A percentile compares a stretch with the other conserved stretches of the same genome.
Conservation (phyloP, 371 early-diverging fungal species). For the Rhizomucor miehei region DNA sequence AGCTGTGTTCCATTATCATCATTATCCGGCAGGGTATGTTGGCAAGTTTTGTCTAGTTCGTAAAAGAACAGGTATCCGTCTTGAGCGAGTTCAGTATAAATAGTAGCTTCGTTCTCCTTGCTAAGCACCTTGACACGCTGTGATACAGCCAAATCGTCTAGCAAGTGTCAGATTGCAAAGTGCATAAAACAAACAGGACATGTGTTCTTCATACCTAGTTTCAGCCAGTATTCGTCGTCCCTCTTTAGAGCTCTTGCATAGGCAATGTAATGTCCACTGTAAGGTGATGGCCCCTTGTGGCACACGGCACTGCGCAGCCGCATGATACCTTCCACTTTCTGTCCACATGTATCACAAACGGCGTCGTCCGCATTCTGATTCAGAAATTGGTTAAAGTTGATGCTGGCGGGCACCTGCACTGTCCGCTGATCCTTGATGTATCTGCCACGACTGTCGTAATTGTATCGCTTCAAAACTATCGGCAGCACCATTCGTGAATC, state of each 20-base stretch:
- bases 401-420: conserved; percentile 42
- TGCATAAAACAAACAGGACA: background rate
- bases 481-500: conserved; percentile 51
- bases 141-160: conserved; percentile 36
- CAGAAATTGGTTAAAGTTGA: conserved; percentile 51
- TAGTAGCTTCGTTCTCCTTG: conserved; percentile 12
- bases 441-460: conserved; percentile 26
- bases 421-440: conserved; percentile 37
- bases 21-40: conserved; percentile 5
- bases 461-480: conserved; percentile 56
- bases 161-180: conserved; percentile 1
- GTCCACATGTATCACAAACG: conserved; percentile 19
- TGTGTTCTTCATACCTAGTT: conserved; percentile 21
- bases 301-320: conserved; percentile 57
- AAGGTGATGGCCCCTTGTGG: conserved; percentile 45
- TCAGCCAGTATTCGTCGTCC: conserved; percentile 21
- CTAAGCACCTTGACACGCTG: conserved; percentile 24
- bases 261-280: conserved; percentile 56
- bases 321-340: conserved; percentile 38
- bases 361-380: conserved; percentile 32
- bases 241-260: conserved; percentile 31
- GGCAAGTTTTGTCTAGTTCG: conserved; percentile 45
- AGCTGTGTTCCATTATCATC: too few species aligned
- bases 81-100: conserved; percentile 40
- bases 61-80: conserved; percentile 61